These are phyloP conservation scores for Xerocomellus intermedius DNA, from an alignment of 768 basidiomycete species.

Conservation along the genomic window DNA sequence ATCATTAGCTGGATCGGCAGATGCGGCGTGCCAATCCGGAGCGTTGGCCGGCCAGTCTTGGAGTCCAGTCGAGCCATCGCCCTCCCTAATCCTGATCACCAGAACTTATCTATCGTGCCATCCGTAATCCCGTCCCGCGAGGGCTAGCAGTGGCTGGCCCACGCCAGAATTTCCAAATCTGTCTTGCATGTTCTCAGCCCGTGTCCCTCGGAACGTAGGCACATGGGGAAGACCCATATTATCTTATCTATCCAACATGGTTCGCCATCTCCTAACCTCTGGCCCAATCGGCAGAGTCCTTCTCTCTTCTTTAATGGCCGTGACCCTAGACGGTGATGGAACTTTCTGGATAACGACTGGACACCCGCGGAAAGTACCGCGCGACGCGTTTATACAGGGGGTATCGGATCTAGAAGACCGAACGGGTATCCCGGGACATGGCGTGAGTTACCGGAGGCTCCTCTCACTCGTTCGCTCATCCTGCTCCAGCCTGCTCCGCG, in stretches of 20 bases:
- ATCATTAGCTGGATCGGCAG: not conserved
- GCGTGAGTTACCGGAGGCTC: not conserved
- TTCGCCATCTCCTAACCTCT: not conserved
- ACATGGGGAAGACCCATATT: not conserved
- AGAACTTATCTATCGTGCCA: not conserved
- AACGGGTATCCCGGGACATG: not conserved
- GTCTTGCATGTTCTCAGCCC: slow-evolving; percentile 9
- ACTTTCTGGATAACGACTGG: not conserved
- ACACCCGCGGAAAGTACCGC: slow-evolving; percentile 6
- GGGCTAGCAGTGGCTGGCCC: not conserved
- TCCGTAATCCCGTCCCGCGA: not conserved
- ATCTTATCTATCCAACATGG: slow-evolving; percentile 22
- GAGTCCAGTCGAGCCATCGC: not conserved
- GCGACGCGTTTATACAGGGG: not conserved
- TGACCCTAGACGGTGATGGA: slow-evolving; percentile 2
- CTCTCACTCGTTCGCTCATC: not conserved
- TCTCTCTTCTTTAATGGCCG: slow-evolving; percentile 18
- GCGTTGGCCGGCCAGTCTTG: not conserved
- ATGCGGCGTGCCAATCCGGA: not conserved
- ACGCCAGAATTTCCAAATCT: not conserved
- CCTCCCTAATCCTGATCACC: slow-evolving; percentile 1
- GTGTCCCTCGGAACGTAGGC: slow-evolving; percentile 13
- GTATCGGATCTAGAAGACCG: slow-evolving; percentile 2
- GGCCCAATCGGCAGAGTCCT: slow-evolving; percentile 1
- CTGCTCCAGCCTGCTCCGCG: not conserved